Base-by-base conservation (phyloP, 2,329 filamentous ascomycete species). In the Xylariaceae sp. region DNA sequence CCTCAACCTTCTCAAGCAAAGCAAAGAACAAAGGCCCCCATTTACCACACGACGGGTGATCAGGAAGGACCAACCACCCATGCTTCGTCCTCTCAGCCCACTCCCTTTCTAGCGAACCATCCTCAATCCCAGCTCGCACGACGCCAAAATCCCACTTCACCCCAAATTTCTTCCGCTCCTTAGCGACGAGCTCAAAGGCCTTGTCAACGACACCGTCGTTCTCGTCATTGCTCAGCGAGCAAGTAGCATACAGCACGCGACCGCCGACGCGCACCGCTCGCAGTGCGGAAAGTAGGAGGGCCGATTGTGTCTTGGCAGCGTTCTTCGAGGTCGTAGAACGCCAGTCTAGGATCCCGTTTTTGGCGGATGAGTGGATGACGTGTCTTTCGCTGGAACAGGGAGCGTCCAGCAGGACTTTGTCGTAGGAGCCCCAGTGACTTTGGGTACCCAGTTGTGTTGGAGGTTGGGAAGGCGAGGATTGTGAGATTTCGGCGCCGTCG, bases 1-100 rank as follows among this genome's bases (percentile, higher is more conserved):
- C 36, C 17, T 55, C 52, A 12, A 59, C 41, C 53, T 69, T 71
- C 20, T 61, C 64, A 16, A 70, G 52, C 22, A 66, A 48, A 4
- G 64, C 57, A 44, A 70, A 70, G 56, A 63, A 70, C 22, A 70
- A 49, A 16, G 68, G 68, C 2, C 67, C 68, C 65, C 66, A 70
- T 49, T 53, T 56, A 3, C 61, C 61, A 8, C 60, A 55, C 40
- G 40, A 52, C 1, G 49, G 50, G 20, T 67, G 66, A 49, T 71
- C 68, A 5, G 68, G 68, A 20, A 70, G 52, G 4, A 65, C 65
- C 29, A 69, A 62, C 64, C 67, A 67, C 2, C 66, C 68, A 41
- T 62, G 48, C 29, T 62, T 64, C 6, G 67, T 69, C 32, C 51
- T 41, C 34, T 62, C 57, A 54, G 58, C 59, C 55, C 59, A 57